Evolutionary conservation across 805 yeast species (phyloP).

Genomic region (Cyberlindnera saturnus): DNA sequence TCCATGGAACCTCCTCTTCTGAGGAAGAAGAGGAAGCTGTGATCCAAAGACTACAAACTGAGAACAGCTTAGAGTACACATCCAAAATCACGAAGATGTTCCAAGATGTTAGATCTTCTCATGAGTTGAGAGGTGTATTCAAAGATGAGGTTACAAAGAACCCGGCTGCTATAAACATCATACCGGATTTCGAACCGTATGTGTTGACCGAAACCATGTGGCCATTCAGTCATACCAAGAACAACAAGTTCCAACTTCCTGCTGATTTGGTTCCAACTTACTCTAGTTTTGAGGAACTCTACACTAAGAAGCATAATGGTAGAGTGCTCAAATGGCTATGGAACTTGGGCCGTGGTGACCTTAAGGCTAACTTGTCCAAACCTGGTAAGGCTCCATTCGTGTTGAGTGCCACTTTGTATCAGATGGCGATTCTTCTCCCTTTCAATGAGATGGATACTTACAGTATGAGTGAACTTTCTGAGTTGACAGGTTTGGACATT

Average conservation of each 20-base stretch:
- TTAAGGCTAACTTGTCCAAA: slow-evolving; percentile 77
- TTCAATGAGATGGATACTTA: slow-evolving; percentile 65
- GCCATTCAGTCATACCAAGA: slow-evolving; percentile 51
- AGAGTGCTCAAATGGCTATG: slow-evolving; percentile 93
- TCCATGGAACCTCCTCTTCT: slow-evolving; percentile 77
- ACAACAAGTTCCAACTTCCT: slow-evolving; percentile 48
- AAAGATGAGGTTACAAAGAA: slow-evolving; percentile 39
- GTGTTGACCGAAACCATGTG: slow-evolving; percentile 87
- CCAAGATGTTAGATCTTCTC: slow-evolving; percentile 82
- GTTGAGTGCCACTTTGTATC: slow-evolving; percentile 79
- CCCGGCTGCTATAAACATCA: slow-evolving; percentile 26
- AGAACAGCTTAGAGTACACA: slow-evolving; percentile 88
- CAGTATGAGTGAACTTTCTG: slow-evolving; percentile 54
- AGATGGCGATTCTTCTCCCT: slow-evolving; percentile 80
- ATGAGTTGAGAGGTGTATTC: slow-evolving; percentile 60
- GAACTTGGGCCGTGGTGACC: slow-evolving; percentile 89
- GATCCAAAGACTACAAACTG: slow-evolving; percentile 80
- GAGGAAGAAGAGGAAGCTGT: slow-evolving; percentile 78
- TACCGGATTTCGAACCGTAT: slow-evolving; percentile 59
- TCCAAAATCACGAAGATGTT: slow-evolving; percentile 94
- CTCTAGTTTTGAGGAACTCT: slow-evolving; percentile 61
- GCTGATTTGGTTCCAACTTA: slow-evolving; percentile 56
- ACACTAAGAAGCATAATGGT: slow-evolving; percentile 73
- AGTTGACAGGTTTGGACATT: slow-evolving; percentile 60
- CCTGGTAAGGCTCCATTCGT: slow-evolving; percentile 76